Percentiles rank a stretch among this genome's conserved stretches.
Conservation (phyloP, 2,329 filamentous ascomycete species). For the Cercospora sesami region DNA sequence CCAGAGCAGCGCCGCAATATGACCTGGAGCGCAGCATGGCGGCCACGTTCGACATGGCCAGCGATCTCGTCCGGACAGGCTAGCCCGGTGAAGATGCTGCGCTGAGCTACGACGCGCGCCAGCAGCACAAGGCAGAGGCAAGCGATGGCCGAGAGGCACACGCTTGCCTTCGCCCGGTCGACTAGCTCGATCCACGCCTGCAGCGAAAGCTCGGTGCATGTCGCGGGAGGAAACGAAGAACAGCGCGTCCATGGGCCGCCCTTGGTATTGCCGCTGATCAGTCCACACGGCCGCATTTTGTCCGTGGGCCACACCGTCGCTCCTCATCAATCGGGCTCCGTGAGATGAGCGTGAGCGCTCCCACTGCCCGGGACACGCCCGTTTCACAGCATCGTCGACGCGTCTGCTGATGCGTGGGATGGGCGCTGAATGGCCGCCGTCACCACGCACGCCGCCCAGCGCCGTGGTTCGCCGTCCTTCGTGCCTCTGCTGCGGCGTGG, state of each 20-base stretch:
- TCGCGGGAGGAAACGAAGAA: neutral
- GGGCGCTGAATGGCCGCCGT: neutral
- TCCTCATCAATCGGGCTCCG: neutral
- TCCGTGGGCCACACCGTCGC: neutral
- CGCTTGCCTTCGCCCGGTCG: neutral
- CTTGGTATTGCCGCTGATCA: slow-evolving; percentile 4
- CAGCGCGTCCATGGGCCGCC: neutral
- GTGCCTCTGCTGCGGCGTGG: neutral
- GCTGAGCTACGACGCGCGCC: neutral
- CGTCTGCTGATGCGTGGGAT: neutral
- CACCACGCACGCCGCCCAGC: neutral
- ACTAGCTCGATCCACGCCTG: slow-evolving; percentile 4
- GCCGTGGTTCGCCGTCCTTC: neutral
- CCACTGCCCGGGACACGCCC: slow-evolving; percentile 1
- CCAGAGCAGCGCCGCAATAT: neutral
- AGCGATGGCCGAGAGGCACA: neutral
- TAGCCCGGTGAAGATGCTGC: slow-evolving; percentile 6
- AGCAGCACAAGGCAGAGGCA: slow-evolving; percentile 4
- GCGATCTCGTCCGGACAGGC: neutral
- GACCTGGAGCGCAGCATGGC: neutral
- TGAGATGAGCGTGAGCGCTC: neutral
- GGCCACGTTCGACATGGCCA: slow-evolving; percentile 3
- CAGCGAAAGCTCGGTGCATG: neutral
- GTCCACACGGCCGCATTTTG: slow-evolving; percentile 1
- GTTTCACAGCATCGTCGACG: neutral